Percentiles rank a stretch among this genome's conserved stretches.
phyloP scores from a whole-genome alignment of 1,284 basidiomycete species.

The Exobasidium cylindrosporum region DNA sequence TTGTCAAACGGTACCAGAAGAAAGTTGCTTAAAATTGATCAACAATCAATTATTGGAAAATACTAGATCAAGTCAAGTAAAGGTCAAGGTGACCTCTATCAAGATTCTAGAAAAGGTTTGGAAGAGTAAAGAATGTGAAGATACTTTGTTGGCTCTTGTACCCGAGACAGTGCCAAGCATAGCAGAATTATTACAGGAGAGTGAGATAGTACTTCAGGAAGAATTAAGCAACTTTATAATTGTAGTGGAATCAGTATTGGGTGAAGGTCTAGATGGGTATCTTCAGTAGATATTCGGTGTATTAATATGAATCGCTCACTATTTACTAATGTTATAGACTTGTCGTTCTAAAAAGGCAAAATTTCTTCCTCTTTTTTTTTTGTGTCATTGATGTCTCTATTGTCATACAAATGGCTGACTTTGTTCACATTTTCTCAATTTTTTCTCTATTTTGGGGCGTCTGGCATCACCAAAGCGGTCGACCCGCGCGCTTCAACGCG shows the following conservation, averaged over 20 bases:
- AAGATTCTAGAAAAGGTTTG: not conserved
- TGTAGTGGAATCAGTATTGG: constrained; percentile 56
- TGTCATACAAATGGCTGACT: too few species aligned
- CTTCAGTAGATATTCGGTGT: constrained; percentile 27
- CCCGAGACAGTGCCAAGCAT: constrained; percentile 61
- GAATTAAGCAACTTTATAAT: constrained; percentile 57
- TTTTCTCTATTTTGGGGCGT: too few species aligned
- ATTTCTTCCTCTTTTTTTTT: too few species aligned
- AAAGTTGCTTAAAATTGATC: constrained; percentile 69
- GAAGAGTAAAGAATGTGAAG: constrained; percentile 6
- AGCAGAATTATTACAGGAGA: constrained; percentile 60
- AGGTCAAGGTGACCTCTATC: not conserved
- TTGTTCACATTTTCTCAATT: too few species aligned
- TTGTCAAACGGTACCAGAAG: constrained; percentile 63
- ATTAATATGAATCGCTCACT: too few species aligned
- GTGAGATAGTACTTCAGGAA: constrained; percentile 57
- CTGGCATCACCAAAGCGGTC: too few species aligned
- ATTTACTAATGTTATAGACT: too few species aligned
- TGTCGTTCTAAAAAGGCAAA: too few species aligned
- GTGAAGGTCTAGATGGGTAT: constrained; percentile 58
- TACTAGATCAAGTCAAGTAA: constrained; percentile 60
- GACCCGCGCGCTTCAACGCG: too few species aligned
- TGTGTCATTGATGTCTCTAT: too few species aligned
- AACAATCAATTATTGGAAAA: constrained; percentile 83
- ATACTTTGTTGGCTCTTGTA: constrained; percentile 61